These are phyloP conservation scores for Scortechinia acanthostroma DNA, from an alignment of 2,329 filamentous ascomycete species.

Conservation along the genomic window DNA sequence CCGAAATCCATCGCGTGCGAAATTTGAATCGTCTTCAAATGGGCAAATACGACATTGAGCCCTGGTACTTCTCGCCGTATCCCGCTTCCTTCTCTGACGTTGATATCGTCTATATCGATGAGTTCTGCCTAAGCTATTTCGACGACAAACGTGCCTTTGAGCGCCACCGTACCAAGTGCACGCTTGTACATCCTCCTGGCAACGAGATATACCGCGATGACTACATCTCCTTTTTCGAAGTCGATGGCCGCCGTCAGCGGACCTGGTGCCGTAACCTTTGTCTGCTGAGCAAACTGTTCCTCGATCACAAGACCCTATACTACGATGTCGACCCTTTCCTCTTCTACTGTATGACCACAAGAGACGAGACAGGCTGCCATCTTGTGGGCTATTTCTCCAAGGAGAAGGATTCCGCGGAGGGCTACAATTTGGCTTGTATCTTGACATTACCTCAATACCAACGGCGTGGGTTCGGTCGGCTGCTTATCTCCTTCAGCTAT, in stretches of 20 bases:
- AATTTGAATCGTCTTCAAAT: conserved; percentile 94
- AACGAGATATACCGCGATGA: conserved; percentile 98
- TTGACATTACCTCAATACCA: conserved; percentile 94
- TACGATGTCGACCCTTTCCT: conserved; percentile 99
- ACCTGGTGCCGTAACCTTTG: conserved; percentile 97
- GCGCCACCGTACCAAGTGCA: conserved; percentile 84
- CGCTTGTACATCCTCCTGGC: conserved; percentile 82
- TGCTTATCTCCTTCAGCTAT: conserved; percentile 96
- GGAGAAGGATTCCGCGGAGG: conserved; percentile 93
- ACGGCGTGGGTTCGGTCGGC: conserved; percentile 82
- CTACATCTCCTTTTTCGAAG: conserved; percentile 91
- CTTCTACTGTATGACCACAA: conserved; percentile 94
- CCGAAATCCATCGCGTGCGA: conserved; percentile 89
- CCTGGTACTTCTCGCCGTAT: conserved; percentile 98
- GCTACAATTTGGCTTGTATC: conserved; percentile 97
- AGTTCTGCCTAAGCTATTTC: conserved; percentile 91
- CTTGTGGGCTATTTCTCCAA: conserved; percentile 99
- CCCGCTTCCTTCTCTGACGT: conserved; percentile 81
- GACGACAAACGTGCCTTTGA: conserved; percentile 75
- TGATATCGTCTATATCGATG: conserved; percentile 91
- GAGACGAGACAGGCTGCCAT: conserved; percentile 83
- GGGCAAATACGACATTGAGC: conserved; percentile 83
- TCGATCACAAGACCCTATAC: conserved; percentile 96
- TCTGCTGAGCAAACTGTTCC: conserved; percentile 87
- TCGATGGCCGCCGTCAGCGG: conserved; percentile 85